phyloP scores from a whole-genome alignment of 441 rosid genomes.

The Mallotus japonicus region DNA sequence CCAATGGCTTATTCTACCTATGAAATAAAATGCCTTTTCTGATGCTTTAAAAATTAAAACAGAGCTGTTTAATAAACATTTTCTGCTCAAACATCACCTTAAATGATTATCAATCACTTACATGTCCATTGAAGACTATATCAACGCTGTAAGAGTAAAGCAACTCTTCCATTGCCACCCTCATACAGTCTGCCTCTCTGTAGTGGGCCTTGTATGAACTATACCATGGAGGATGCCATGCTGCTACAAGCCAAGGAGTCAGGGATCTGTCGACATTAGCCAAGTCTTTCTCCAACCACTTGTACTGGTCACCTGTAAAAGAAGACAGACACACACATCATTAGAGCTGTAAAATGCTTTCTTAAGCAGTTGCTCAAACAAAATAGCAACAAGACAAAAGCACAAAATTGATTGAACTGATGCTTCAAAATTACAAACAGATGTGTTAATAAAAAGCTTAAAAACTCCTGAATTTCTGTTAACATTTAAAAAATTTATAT shows the following conservation, averaged over 20 bases:
- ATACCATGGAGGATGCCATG: slow-evolving; percentile 74
- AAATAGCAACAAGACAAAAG: too few species aligned
- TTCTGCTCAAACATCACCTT: background rate
- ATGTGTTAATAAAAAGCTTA: too few species aligned
- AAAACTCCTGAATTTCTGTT: too few species aligned
- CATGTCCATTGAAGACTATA: slow-evolving; percentile 61
- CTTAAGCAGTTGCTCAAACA: background rate
- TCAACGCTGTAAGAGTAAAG: slow-evolving; percentile 48
- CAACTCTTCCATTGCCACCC: slow-evolving; percentile 57
- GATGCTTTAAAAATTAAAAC: background rate
- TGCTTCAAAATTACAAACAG: too few species aligned
- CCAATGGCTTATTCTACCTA: background rate
- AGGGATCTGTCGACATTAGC: slow-evolving; percentile 39
- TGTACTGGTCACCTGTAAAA: slow-evolving; percentile 47
- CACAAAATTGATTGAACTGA: too few species aligned
- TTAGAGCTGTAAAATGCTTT: background rate
- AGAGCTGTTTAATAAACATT: background rate
- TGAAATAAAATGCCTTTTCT: background rate
- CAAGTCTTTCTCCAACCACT: slow-evolving; percentile 58
- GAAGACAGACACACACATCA: background rate
- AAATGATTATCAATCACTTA: slow-evolving; percentile 26
- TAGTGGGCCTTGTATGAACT: slow-evolving; percentile 57
- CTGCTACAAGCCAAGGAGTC: slow-evolving; percentile 64
- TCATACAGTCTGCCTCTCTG: slow-evolving; percentile 74
- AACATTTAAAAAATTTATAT: too few species aligned